Evolutionary conservation across 169 alveolate species (phyloP).

Genomic region (Cryptosporidium bovis): DNA sequence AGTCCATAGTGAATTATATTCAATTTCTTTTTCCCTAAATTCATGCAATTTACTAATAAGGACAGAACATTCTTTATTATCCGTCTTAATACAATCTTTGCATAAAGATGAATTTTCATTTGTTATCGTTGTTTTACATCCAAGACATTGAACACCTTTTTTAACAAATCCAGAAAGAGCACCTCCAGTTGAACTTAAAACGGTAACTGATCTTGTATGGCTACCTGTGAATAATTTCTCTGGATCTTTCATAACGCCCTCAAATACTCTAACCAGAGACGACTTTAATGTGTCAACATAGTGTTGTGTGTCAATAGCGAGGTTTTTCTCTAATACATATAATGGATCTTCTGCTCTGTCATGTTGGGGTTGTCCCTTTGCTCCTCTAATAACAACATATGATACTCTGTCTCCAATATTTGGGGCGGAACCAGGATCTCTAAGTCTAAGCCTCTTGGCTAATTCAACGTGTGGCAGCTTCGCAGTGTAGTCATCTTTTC

Average conservation of each 20-base stretch:
- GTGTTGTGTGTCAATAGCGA: slow-evolving; percentile 97
- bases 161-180: slow-evolving; percentile 91
- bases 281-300: slow-evolving; percentile 95
- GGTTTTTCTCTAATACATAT: slow-evolving; percentile 94
- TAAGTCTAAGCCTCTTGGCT: slow-evolving; percentile 95
- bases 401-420: slow-evolving; percentile 98
- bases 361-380: slow-evolving; percentile 93
- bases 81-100: slow-evolving; percentile 76
- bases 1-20: slow-evolving; percentile 95
- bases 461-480: slow-evolving; percentile 99
- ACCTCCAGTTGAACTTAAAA: slow-evolving; percentile 78
- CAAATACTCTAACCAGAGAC: slow-evolving; percentile 93
- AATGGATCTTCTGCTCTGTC: slow-evolving; percentile 99
- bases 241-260: slow-evolving; percentile 91
- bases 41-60: slow-evolving; percentile 85
- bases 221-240: slow-evolving; percentile 91
- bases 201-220: slow-evolving; percentile 83
- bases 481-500: slow-evolving; percentile 92
- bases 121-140: slow-evolving; percentile 90
- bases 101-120: slow-evolving; percentile 80
- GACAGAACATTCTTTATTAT: slow-evolving; percentile 79
- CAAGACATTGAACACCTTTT: slow-evolving; percentile 91
- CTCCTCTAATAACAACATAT: slow-evolving; percentile 94
- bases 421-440: slow-evolving; percentile 97
- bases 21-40: slow-evolving; percentile 88